Evolutionary conservation across 2,329 filamentous ascomycete genomes (phyloP), one percentile per base, ranked within the genome.

Genomic region (Monilinia polystroma): DNA sequence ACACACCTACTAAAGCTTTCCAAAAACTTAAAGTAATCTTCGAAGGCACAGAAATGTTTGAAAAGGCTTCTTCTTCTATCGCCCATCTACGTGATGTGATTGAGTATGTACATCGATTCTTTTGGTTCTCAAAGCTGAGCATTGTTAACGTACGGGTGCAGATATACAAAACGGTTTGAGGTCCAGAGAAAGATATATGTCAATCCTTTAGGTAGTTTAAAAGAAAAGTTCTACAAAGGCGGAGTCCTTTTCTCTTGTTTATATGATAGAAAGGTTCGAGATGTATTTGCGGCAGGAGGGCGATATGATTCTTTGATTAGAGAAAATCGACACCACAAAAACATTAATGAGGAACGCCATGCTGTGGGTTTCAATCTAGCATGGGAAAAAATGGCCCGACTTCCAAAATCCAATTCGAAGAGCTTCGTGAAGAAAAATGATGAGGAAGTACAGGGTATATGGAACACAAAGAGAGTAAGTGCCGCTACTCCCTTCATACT

Each of bases 341-440:
- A 86, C 52, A 84, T 82, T 32, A 81, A 85, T 54, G 83, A 86
- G 66, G 87, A 89, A 73, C 86, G 87, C 26, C 92, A 96, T 75
- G 94, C 92, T 6, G 95, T 98, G 14, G 95, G 96, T 0, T 94
- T 98, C 75, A 96, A 93, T 74, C 81, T 98, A 52, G 91, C 91
- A 32, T 96, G 93, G 87, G 93, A 97, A 73, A 87, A 90, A 67
- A 87, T 91, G 75, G 80, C 85, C 3, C 68, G 73, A 63, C 66
- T 75, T 29, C 86, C 86, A 66, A 78, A 79, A 72, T 72, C 79
- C 49, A 80, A 80, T 1, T 80, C 81, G 3, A 86, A 84, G 69
- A 78, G 81, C 0, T 91, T 89, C 69, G 76, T 90, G n/a, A 93
- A 91, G 77, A 91, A 90, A 73, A 75, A 81, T 10, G 86, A 90